Percentiles rank a stretch among this genome's conserved stretches.
Conservation (phyloP, 176 grass and related monocot species). For the Alopecurus myosuroides region DNA sequence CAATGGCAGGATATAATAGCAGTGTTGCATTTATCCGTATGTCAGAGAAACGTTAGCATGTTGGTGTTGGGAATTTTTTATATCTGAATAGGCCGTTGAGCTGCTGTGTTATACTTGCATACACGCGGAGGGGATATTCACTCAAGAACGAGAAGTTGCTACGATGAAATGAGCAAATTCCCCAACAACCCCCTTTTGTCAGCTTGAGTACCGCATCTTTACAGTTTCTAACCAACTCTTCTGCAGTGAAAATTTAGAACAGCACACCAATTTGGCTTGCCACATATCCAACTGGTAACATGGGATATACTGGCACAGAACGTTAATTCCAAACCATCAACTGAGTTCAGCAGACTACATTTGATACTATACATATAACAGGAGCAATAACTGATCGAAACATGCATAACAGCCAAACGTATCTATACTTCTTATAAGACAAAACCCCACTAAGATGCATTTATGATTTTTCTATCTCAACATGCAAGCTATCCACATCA, state of each 20-base stretch:
- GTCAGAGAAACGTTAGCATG: neutral
- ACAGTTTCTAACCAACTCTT: conserved; percentile 1
- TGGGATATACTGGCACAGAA: neutral
- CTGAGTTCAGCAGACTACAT: neutral
- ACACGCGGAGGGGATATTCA: neutral
- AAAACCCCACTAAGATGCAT: too few relatives aligned
- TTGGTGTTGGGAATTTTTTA: neutral
- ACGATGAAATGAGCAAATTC: neutral
- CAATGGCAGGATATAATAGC: neutral
- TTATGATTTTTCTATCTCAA: too few relatives aligned
- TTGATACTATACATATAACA: neutral
- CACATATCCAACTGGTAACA: neutral
- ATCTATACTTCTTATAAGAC: too few relatives aligned
- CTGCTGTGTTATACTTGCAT: neutral
- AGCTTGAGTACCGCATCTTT: neutral
- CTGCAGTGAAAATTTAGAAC: neutral
- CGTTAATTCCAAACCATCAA: neutral
- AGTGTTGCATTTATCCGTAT: neutral
- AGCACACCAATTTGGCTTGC: neutral
- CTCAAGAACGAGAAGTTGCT: neutral
- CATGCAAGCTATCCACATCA: too few relatives aligned
- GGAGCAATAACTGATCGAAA: neutral
- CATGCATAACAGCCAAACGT: neutral
- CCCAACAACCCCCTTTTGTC: neutral
- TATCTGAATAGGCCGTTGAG: neutral